Percentiles rank a stretch among this genome's conserved stretches.
Conservation (phyloP, 179 eudicot genomes). For the Sideroxylon spinosum region DNA sequence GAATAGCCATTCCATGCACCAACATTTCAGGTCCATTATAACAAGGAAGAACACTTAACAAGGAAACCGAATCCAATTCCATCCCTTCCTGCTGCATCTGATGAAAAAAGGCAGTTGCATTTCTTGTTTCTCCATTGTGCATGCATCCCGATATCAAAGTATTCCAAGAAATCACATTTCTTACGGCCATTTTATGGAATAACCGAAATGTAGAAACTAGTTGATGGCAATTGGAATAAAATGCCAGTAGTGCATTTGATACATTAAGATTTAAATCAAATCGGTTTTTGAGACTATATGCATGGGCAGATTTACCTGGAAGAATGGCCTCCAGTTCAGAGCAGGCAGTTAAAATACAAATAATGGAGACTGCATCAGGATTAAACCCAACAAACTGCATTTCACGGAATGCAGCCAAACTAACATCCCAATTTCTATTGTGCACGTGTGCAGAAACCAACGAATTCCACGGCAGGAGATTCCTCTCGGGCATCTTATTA, state of each 20-base stretch:
- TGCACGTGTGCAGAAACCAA: constrained; percentile 53
- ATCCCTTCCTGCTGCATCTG: constrained; percentile 55
- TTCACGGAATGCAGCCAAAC: constrained; percentile 41
- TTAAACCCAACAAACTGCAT: constrained; percentile 46
- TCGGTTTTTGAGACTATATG: constrained; percentile 41
- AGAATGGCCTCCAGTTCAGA: constrained; percentile 34
- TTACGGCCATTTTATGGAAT: constrained; percentile 37
- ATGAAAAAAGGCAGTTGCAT: constrained; percentile 27
- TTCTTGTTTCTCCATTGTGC: constrained; percentile 32
- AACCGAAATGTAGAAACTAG: constrained; percentile 33
- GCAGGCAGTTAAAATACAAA: constrained; percentile 56
- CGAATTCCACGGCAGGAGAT: constrained; percentile 60
- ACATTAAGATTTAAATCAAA: constrained; percentile 38
- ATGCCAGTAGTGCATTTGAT: constrained; percentile 48
- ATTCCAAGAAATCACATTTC: constrained; percentile 56
- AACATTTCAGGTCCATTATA: constrained; percentile 26
- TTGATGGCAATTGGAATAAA: constrained; percentile 46
- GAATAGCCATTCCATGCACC: constrained; percentile 50
- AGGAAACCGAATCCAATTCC: constrained; percentile 45
- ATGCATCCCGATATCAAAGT: constrained; percentile 58
- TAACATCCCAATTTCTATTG: constrained; percentile 28
- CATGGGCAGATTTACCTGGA: constrained; percentile 68
- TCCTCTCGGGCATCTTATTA: constrained; percentile 30
- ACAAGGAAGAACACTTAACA: constrained; percentile 55
- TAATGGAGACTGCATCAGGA: constrained; percentile 45